Evolutionary conservation across 345 rosid species (phyloP).

Genomic region (Anacardium occidentale): DNA sequence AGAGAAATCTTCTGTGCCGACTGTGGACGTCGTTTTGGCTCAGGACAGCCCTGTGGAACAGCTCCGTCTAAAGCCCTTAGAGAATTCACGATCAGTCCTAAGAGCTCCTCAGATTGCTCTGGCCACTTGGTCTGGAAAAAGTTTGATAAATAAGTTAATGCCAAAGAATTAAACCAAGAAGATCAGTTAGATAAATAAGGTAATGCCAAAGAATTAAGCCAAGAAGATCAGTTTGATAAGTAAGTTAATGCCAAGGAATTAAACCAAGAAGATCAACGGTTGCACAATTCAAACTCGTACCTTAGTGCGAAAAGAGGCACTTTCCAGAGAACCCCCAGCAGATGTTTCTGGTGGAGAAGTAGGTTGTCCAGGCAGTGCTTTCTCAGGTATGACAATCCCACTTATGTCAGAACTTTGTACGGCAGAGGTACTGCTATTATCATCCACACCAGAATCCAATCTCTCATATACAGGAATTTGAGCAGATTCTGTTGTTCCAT

Average conservation of each 20-base stretch:
- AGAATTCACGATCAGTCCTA: constrained; percentile 94
- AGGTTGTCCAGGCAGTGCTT: constrained; percentile 60
- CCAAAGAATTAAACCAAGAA: constrained; percentile 18
- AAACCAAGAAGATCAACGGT: constrained; percentile 23
- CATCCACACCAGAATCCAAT: constrained; percentile 72
- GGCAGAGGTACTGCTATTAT: constrained; percentile 57
- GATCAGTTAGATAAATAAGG: constrained; percentile 27
- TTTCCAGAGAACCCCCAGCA: constrained; percentile 54
- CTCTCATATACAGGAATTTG: constrained; percentile 67
- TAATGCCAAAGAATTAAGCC: constrained; percentile 16
- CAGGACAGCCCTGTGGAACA: constrained; percentile 93
- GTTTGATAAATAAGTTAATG: constrained; percentile 25
- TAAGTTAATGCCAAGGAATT: constrained; percentile 22
- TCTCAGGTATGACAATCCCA: constrained; percentile 46
- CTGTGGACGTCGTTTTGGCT: constrained; percentile 89
- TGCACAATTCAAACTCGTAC: constrained; percentile 34
- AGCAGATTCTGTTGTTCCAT: constrained; percentile 52
- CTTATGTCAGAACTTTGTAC: constrained; percentile 66
- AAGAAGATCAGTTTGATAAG: constrained; percentile 22
- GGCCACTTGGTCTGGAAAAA: constrained; percentile 94
- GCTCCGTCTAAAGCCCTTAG: constrained; percentile 93
- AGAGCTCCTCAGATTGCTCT: constrained; percentile 97
- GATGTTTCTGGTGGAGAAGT: constrained; percentile 57
- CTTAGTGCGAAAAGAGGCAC: constrained; percentile 70
- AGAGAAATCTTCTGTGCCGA: constrained; percentile 94